A percentile compares a stretch with the other conserved stretches of the same genome.
phyloP scores from a whole-genome alignment of 225 moss, liverwort and hornwort genomes.

The Asterella californica region DNA sequence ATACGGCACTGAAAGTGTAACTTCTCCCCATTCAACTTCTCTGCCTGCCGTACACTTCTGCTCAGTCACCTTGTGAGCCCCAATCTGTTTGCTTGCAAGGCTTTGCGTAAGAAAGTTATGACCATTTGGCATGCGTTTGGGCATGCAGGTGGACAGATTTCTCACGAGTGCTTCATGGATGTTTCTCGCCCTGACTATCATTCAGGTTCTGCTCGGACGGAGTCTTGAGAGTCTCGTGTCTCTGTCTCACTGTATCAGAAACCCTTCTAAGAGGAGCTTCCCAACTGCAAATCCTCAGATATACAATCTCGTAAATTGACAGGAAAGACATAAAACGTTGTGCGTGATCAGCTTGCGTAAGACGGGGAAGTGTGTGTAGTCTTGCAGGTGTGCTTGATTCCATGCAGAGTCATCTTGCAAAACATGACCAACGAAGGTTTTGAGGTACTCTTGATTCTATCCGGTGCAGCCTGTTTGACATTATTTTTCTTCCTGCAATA shows the following conservation, averaged over 20 bases:
- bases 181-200: slow-evolving; percentile 16
- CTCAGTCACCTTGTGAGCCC: neutral
- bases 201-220: slow-evolving; percentile 12
- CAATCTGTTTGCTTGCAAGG: neutral
- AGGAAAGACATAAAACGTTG: neutral
- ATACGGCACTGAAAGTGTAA: slow-evolving; percentile 27
- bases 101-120: neutral
- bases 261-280: neutral
- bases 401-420: slow-evolving; percentile 34
- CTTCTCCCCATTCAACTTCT: neutral
- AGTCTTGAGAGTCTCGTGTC: neutral
- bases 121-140: neutral
- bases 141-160: slow-evolving; percentile 32
- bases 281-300: neutral
- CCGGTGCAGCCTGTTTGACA: neutral
- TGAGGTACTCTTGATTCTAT: slow-evolving; percentile 21
- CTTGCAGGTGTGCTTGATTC: slow-evolving; percentile 27
- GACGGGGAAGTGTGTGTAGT: neutral
- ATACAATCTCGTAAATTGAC: neutral
- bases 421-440: slow-evolving; percentile 28
- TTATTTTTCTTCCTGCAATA: neutral
- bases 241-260: neutral
- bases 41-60: neutral
- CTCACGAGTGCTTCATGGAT: slow-evolving; percentile 29
- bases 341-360: neutral